Base-by-base conservation (phyloP, 2,329 filamentous ascomycete species). In the Hysterium pulicare region DNA sequence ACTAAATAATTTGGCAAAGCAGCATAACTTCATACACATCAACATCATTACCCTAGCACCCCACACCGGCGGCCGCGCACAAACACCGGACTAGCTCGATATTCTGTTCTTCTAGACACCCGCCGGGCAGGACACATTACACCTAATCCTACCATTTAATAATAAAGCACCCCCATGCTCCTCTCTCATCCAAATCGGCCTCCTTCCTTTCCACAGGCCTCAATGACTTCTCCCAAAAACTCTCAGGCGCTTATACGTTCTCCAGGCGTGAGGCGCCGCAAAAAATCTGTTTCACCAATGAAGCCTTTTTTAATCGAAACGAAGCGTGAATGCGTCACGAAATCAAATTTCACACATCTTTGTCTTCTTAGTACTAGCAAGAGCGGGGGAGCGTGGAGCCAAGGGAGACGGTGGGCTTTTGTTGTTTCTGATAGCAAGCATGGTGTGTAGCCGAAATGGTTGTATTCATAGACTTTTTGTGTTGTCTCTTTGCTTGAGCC, bases 381-480 rank as follows among this genome's bases (percentile, higher is more conserved):
- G 20, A 15, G 37, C 20, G 37, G 31, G 31, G 15, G n/a, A n/a
- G 19, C 11, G n/a, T 8, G 13, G 24, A 28, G 24, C 24, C 8
- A 28, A 28, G 24, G 13, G 24, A 28, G 13, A 28, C 7, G 24
- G n/a, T n/a, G 24, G 24, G 24, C 13, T 39, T 39, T 20, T 20
- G 15, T 9, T 20, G 21, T 8, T 28, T 21, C 21, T 31, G 24
- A 10, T 31, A 39, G 23, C 37, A 39, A 26, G 26, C 16, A 8
- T 17, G 10, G 23, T 22, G 15, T 30, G 15, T 26, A 39, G 28
- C 19, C 6, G 20, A 28, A 31, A 5, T n/a, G 23, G 28, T 23
- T 39, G 37, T 39, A 39, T 39, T 31, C 21, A 31, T 39, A 39
- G 37, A 39, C 23, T n/a, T n/a, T n/a, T n/a, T n/a, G n/a, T 39